These are phyloP conservation scores for Mayamaea pseudoterrestris DNA, from an alignment of 108 stramenopile genomes.

Conservation along the genomic window DNA sequence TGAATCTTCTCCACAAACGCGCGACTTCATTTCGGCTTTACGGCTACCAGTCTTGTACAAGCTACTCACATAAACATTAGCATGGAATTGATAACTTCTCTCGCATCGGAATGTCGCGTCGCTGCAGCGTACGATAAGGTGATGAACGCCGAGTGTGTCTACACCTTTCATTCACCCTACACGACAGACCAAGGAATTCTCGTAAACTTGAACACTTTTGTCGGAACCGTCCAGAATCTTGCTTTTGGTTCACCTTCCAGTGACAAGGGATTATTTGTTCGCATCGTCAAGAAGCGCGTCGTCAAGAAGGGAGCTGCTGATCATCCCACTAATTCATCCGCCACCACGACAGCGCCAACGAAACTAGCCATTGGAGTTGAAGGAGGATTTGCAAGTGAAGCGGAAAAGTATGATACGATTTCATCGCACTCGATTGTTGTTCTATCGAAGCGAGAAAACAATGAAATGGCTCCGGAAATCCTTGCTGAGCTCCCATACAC, in stretches of 20 bases:
- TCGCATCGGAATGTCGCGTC: not conserved
- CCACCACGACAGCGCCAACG: constrained; percentile 20
- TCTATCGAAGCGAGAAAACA: constrained; percentile 19
- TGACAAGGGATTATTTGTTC: constrained; percentile 61
- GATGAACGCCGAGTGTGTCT: constrained; percentile 84
- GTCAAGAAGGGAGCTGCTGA: no score
- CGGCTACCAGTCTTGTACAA: not conserved
- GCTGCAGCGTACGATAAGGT: constrained; percentile 62
- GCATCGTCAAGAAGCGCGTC: constrained; percentile 41
- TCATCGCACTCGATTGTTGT: constrained; percentile 74
- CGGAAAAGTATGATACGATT: constrained; percentile 57
- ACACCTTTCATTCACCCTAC: constrained; percentile 84
- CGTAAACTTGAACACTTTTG: constrained; percentile 67
- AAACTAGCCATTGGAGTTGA: constrained; percentile 88
- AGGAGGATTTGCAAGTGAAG: constrained; percentile 87
- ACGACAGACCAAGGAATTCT: constrained; percentile 41
- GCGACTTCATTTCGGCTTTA: no score
- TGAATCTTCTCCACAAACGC: no score
- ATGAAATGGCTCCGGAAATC: no score
- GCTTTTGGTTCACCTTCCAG: constrained; percentile 18
- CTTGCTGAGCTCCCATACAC: constrained; percentile 47
- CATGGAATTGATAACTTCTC: not conserved
- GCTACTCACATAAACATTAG: not conserved
- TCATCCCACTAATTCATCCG: not conserved
- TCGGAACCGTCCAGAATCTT: constrained; percentile 64